These are phyloP conservation scores for Cystobasidium ongulense DNA, from an alignment of 768 basidiomycete species.

Conservation along the genomic window DNA sequence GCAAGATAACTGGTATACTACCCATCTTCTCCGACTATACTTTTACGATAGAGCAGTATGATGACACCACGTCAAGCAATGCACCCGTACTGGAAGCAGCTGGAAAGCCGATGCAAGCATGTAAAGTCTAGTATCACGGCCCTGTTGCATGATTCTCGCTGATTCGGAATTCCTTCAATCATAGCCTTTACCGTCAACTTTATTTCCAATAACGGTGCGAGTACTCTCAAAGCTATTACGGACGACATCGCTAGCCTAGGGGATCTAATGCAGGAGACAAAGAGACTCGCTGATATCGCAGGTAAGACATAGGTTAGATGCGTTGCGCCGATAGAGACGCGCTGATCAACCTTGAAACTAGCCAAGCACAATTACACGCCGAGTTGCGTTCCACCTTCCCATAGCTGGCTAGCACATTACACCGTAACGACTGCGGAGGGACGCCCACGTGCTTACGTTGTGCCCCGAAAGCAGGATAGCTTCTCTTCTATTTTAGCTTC, in stretches of 20 bases:
- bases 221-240: not conserved
- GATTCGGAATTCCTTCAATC: not conserved
- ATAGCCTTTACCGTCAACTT: constrained; percentile 7
- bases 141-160: not conserved
- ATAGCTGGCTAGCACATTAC: constrained; percentile 16
- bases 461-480: not conserved
- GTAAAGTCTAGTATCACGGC: not conserved
- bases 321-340: no score
- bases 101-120: constrained; percentile 6
- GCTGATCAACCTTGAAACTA: not conserved
- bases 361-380: not conserved
- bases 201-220: not conserved
- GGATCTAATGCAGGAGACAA: constrained; percentile 10
- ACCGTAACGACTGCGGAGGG: not conserved
- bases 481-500: constrained; percentile 2
- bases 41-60: constrained; percentile 9
- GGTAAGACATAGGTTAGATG: not conserved
- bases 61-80: not conserved
- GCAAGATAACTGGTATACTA: not conserved
- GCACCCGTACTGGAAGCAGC: constrained; percentile 9
- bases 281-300: not conserved
- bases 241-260: not conserved
- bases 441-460: not conserved
- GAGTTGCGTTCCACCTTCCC: not conserved
- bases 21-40: constrained; percentile 16